Percentiles rank a stretch among this genome's conserved stretches.
These are phyloP conservation scores for Heterobasidion parviporum DNA, from an alignment of 1,284 basidiomycete species.

Conservation along the genomic window DNA sequence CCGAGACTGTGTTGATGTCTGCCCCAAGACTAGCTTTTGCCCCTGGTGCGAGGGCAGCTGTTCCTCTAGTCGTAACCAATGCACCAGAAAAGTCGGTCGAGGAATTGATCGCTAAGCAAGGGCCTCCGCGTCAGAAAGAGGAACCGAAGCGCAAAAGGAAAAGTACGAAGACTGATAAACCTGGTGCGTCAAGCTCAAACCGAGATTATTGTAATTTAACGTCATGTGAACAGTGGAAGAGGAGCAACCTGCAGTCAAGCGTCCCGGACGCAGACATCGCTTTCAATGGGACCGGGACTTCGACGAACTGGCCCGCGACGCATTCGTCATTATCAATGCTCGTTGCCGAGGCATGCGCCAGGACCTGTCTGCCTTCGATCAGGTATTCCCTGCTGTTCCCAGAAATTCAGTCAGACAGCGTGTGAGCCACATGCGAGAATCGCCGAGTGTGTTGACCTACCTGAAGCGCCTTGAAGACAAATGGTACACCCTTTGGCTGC, in stretches of 20 bases:
- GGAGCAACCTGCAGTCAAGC: conserved; percentile 4
- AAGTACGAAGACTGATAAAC: conserved; percentile 20
- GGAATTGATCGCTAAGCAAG: conserved; percentile 48
- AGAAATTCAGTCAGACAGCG: conserved; percentile 59
- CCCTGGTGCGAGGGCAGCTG: conserved; percentile 6
- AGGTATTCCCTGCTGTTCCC: conserved; percentile 70
- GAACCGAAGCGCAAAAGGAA: conserved; percentile 31
- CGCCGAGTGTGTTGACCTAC: conserved; percentile 66
- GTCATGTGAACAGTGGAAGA: neutral
- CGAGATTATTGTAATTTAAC: neutral
- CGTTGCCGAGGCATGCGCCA: conserved; percentile 60
- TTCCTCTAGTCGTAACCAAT: conserved; percentile 29
- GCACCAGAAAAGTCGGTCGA: conserved; percentile 46
- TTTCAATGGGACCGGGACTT: conserved; percentile 82
- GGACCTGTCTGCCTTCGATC: conserved; percentile 65
- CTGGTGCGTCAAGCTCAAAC: neutral
- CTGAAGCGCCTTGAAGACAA: conserved; percentile 72
- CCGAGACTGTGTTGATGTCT: conserved; percentile 29
- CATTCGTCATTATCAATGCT: conserved; percentile 73
- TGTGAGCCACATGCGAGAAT: conserved; percentile 39
- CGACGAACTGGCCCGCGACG: conserved; percentile 82
- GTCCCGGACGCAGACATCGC: conserved; percentile 41
- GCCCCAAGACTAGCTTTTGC: conserved; percentile 12
- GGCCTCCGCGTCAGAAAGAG: conserved; percentile 28
- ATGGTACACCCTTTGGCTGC: conserved; percentile 73